Evolutionary conservation across 2,329 filamentous ascomycete genomes (phyloP).

Genomic region (Calonectria pseudoturangicola): DNA sequence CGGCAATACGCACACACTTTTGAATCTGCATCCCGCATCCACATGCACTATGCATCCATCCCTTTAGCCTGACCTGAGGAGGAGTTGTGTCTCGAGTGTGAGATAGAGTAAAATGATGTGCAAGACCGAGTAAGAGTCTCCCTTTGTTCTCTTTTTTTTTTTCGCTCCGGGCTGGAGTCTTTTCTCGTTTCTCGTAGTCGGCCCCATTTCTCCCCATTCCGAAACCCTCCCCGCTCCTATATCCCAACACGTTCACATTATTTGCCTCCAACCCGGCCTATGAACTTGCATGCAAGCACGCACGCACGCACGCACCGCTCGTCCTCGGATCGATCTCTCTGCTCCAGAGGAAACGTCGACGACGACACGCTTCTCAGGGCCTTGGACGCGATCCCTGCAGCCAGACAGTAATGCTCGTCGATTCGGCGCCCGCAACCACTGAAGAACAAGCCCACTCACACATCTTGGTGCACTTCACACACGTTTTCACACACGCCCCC

Average conservation of each 20-base stretch:
- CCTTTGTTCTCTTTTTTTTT: slow-evolving; percentile 25
- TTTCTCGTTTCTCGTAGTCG: not conserved
- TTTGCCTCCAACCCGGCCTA: slow-evolving; percentile 15
- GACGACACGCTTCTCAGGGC: not conserved
- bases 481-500: slow-evolving; percentile 32
- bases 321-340: slow-evolving; percentile 9
- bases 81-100: slow-evolving; percentile 3
- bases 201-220: slow-evolving; percentile 33
- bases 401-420: slow-evolving; percentile 20
- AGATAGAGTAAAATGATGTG: slow-evolving; percentile 26
- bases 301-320: slow-evolving; percentile 6
- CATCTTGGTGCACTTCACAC: slow-evolving; percentile 20
- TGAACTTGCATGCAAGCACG: not conserved
- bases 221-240: slow-evolving; percentile 29
- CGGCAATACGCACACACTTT: slow-evolving; percentile 22
- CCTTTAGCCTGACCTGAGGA: slow-evolving; percentile 21
- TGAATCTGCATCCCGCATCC: slow-evolving; percentile 27
- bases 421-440: slow-evolving; percentile 18
- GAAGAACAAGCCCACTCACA: slow-evolving; percentile 30
- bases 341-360: not conserved
- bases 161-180: slow-evolving; percentile 3
- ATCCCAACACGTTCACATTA: slow-evolving; percentile 10
- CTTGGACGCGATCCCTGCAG: slow-evolving; percentile 27
- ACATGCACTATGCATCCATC: slow-evolving; percentile 27
- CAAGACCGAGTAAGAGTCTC: slow-evolving; percentile 12